Conservation (phyloP, 805 yeast genomes). For the Saccharomyces jurei region DNA sequence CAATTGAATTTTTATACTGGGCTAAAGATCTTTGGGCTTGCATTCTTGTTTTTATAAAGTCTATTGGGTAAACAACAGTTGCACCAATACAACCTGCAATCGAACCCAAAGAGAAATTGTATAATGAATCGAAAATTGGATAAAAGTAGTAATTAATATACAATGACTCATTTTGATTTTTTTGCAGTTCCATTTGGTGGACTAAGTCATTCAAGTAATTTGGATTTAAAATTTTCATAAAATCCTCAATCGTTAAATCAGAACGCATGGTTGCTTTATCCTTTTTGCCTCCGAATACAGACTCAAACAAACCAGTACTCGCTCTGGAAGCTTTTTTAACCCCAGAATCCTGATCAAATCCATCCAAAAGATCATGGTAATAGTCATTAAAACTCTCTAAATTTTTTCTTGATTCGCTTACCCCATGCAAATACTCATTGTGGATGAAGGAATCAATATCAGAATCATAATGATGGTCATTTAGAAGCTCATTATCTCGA, state of each 20-base stretch:
- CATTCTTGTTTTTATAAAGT: constrained; percentile 92
- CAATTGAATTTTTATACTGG: constrained; percentile 70
- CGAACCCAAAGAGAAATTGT: constrained; percentile 85
- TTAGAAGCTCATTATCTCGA: neutral
- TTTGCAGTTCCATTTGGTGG: constrained; percentile 25
- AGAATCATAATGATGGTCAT: constrained; percentile 21
- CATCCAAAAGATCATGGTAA: constrained; percentile 21
- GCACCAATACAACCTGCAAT: constrained; percentile 98
- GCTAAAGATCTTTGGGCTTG: constrained; percentile 80
- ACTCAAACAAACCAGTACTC: neutral
- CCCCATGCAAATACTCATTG: constrained; percentile 22
- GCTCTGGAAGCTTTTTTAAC: constrained; percentile 1
- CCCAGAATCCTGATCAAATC: constrained; percentile 14
- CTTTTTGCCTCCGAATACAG: constrained; percentile 2
- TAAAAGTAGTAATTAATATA: constrained; percentile 35
- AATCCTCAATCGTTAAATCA: constrained; percentile 33
- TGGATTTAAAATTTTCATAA: constrained; percentile 35
- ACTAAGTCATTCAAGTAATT: constrained; percentile 32
- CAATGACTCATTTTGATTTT: constrained; percentile 22
- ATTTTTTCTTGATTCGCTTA: constrained; percentile 11
- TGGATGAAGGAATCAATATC: constrained; percentile 23
- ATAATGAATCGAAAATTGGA: constrained; percentile 76
- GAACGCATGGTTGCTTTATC: constrained; percentile 17
- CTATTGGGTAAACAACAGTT: constrained; percentile 95
- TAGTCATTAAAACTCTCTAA: constrained; percentile 22